phyloP scores from a whole-genome alignment of 371 early-diverging fungal genomes.

The Mucor plumbeus region DNA sequence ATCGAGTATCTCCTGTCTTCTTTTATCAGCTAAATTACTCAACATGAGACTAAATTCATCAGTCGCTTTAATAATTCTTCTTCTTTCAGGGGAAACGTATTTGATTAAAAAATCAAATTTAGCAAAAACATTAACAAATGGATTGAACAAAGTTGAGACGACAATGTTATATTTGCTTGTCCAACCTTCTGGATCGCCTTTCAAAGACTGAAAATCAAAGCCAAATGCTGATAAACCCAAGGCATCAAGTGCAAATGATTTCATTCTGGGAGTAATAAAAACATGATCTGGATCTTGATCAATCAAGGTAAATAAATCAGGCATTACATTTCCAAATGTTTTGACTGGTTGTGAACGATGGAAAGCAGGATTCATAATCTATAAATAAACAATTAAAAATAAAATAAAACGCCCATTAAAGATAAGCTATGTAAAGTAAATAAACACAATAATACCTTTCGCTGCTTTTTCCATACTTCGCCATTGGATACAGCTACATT shows the following conservation, averaged over 20 bases:
- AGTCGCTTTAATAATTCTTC: conserved; percentile 4
- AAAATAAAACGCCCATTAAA: no score
- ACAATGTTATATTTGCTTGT: conserved; percentile 32
- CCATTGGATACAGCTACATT: conserved; percentile 43
- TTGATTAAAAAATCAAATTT: conserved; percentile 14
- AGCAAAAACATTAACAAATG: conserved; percentile 13
- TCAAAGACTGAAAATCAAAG: conserved; percentile 40
- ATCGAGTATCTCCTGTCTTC: conserved; percentile 15
- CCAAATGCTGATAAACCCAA: conserved; percentile 46
- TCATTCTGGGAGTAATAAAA: conserved; percentile 20
- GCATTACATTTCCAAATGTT: conserved; percentile 29
- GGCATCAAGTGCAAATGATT: conserved; percentile 39
- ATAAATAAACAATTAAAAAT: neutral
- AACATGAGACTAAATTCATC: conserved; percentile 19
- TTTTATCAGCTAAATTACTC: conserved; percentile 11
- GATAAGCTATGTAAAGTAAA: no score
- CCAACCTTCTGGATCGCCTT: conserved; percentile 39
- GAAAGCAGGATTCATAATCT: conserved; percentile 49
- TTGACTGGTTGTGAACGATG: conserved; percentile 40
- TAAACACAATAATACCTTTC: conserved; percentile 29
- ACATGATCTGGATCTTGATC: conserved; percentile 23
- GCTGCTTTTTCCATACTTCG: conserved; percentile 45
- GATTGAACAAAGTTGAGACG: conserved; percentile 16
- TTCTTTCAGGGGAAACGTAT: conserved; percentile 13
- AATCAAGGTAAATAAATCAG: conserved; percentile 26